A percentile compares a stretch with the other conserved stretches of the same genome.
Evolutionary conservation across 2,329 filamentous ascomycete species (phyloP).

Genomic region (Neopestalotiopsis sp.): DNA sequence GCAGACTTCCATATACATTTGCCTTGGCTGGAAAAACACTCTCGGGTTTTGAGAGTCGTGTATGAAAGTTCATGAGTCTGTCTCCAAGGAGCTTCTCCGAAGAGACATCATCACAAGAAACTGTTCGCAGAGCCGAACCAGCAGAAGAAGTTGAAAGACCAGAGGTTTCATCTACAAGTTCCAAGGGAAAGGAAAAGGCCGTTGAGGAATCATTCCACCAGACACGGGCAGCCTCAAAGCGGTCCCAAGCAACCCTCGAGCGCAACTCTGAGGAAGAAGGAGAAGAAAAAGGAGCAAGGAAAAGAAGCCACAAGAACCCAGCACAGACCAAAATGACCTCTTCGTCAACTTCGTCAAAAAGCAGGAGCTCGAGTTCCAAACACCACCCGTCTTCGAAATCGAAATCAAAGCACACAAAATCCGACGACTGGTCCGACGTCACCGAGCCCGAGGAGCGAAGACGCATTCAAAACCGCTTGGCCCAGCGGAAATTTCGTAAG

Average conservation of each 20-base stretch:
- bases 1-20: not conserved
- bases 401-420: slow-evolving; percentile 41
- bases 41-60: not conserved
- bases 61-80: slow-evolving; percentile 16
- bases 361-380: slow-evolving; percentile 35
- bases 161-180: not conserved
- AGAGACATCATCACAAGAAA: slow-evolving; percentile 19
- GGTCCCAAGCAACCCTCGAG: not conserved
- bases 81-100: slow-evolving; percentile 5
- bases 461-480: slow-evolving; percentile 77
- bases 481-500: slow-evolving; percentile 78
- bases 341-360: slow-evolving; percentile 38
- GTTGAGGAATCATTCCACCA: slow-evolving; percentile 19
- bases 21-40: not conserved
- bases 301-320: not conserved
- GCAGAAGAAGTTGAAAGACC: not conserved
- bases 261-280: slow-evolving; percentile 20
- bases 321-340: slow-evolving; percentile 24
- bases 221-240: slow-evolving; percentile 20
- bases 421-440: slow-evolving; percentile 72
- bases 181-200: not conserved
- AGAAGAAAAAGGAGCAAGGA: slow-evolving; percentile 6
- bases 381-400: slow-evolving; percentile 42
- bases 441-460: slow-evolving; percentile 73
- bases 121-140: not conserved